Evolutionary conservation across 371 early-diverging fungal genomes (phyloP), one percentile per base, ranked within the genome.

Genomic region (Mucor lusitanicus): DNA sequence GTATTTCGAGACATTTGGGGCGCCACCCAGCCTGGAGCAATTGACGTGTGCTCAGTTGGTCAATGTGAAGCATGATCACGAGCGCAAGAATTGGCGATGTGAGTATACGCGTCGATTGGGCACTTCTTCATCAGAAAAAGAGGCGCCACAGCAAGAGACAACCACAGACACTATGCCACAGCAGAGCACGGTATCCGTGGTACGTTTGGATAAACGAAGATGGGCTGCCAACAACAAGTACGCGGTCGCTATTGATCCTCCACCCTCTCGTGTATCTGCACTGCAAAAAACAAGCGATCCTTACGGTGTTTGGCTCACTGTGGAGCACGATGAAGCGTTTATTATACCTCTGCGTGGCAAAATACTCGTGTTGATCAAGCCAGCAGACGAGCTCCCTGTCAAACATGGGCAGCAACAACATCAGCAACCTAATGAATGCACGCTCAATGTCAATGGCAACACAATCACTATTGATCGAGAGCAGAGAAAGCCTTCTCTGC

Each of bases 321-420:
- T 87, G 7, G 85, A 83, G 27, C 88, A 87, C 39, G 77, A 79
- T 8, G 79, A 84, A 19, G 82, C 75, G 2, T 73, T 78, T 30
- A 84, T 85, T 33, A 81, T 85, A n/a, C 88, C 86, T 1, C 74
- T 81, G 23, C 77, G 83, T 15, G 86, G 84, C 25, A 86, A 79
- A 12, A 85, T 86, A 17, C 46, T 87, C 17, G 60, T 85, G 15
- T 73, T 87, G 39, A 86, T 83, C 23, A 77, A 85, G 44, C 72
- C 76, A n/a, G 60, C 76, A 15, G 60, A 68, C 15, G 64, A 68
- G 23, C 23, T 23, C 3, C 7, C 50, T 27, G 12, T 15, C 3
- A 8, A 27, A 9, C 19, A 46, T 7, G 30, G 6, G 8, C 33
- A 33, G 33, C 33, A 30, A 2, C 21, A 8, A 23, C 50, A n/a